phyloP scores from a whole-genome alignment of 257 asterid species.

The Gentiana straminea region DNA sequence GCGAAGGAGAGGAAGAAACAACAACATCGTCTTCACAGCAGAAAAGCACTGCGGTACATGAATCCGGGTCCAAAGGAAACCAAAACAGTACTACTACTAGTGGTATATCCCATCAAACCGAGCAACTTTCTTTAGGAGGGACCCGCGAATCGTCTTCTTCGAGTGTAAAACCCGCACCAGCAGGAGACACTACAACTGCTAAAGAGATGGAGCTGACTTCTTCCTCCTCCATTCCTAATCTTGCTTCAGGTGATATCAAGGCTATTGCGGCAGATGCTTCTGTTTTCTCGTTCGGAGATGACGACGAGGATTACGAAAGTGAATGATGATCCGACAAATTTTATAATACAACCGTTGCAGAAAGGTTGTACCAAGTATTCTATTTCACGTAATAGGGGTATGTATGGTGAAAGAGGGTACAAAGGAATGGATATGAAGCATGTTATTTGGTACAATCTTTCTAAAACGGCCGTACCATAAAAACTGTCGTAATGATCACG shows the following conservation, averaged over 20 bases:
- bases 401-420: too few relatives aligned
- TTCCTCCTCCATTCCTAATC: slow-evolving; percentile 30
- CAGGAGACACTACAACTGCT: slow-evolving; percentile 15
- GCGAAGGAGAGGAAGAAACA: slow-evolving; percentile 68
- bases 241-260: slow-evolving; percentile 67
- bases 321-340: slow-evolving; percentile 25
- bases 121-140: slow-evolving; percentile 39
- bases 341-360: too few relatives aligned
- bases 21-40: slow-evolving; percentile 16
- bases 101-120: slow-evolving; percentile 19
- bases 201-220: slow-evolving; percentile 31
- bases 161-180: too few relatives aligned
- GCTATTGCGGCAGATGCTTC: slow-evolving; percentile 99
- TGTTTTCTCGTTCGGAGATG: slow-evolving; percentile 92
- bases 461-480: too few relatives aligned
- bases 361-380: too few relatives aligned
- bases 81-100: slow-evolving; percentile 23
- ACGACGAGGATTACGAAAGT: slow-evolving; percentile 80
- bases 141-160: slow-evolving; percentile 20
- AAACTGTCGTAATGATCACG: too few relatives aligned
- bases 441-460: too few relatives aligned
- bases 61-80: slow-evolving; percentile 24
- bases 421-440: too few relatives aligned
- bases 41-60: slow-evolving; percentile 23
- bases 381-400: too few relatives aligned